Evolutionary conservation across 352 stramenopile species (phyloP).

Genomic region (Phytopythium aichiense): DNA sequence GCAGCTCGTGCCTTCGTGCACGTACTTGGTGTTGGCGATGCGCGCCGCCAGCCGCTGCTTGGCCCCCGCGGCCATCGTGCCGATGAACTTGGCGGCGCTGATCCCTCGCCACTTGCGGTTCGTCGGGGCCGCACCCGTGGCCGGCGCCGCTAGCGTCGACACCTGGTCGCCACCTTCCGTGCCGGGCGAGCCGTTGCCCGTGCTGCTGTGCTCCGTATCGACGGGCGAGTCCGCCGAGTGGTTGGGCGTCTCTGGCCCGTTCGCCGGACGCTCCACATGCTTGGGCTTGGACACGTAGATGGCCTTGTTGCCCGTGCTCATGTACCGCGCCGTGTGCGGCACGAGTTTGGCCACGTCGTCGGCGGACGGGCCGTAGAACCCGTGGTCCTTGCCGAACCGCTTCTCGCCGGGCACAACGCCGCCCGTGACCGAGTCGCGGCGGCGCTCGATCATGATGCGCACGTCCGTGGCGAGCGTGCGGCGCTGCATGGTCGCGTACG

Average conservation of each 20-base stretch:
- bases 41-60: constrained; percentile 70
- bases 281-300: constrained; percentile 71
- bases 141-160: constrained; percentile 8
- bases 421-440: constrained; percentile 56
- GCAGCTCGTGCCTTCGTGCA: constrained; percentile 72
- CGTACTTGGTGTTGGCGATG: constrained; percentile 62
- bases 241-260: constrained; percentile 17
- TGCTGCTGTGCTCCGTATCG: constrained; percentile 28
- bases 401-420: constrained; percentile 49
- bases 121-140: constrained; percentile 5
- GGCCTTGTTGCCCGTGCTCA: constrained; percentile 59
- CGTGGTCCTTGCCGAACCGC: constrained; percentile 63
- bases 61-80: constrained; percentile 60
- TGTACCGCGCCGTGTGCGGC: constrained; percentile 42
- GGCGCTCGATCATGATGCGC: constrained; percentile 72
- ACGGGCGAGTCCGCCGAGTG: constrained; percentile 19
- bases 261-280: constrained; percentile 12
- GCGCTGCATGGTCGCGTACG: constrained; percentile 64
- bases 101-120: constrained; percentile 53
- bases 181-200: constrained; percentile 15
- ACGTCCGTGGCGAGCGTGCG: constrained; percentile 75
- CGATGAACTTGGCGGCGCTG: constrained; percentile 64
- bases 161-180: constrained; percentile 10
- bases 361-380: constrained; percentile 55
- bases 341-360: constrained; percentile 75